Conservation (phyloP, 768 basidiomycete genomes). For the Russula emetica region DNA sequence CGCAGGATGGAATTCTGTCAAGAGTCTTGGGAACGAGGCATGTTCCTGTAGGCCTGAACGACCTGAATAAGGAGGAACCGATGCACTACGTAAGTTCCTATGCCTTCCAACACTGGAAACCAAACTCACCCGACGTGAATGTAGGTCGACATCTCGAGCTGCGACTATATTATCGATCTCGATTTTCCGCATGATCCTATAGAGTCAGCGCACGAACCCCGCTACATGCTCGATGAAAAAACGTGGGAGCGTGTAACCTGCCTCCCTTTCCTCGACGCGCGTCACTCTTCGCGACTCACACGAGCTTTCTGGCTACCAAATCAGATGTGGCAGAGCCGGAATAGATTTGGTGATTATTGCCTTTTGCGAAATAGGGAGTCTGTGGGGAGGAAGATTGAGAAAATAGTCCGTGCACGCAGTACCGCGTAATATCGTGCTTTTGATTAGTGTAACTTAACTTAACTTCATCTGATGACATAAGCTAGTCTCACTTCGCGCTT, state of each 20-base stretch:
- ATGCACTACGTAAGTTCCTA: slow-evolving; percentile 67
- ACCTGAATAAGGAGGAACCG: slow-evolving; percentile 74
- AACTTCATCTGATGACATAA: slow-evolving; percentile 19
- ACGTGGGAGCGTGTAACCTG: slow-evolving; percentile 85
- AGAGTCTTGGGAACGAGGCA: slow-evolving; percentile 57
- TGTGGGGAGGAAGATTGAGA: slow-evolving; percentile 32
- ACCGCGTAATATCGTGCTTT: neutral
- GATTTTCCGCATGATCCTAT: slow-evolving; percentile 73
- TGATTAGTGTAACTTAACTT: neutral
- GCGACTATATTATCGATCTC: slow-evolving; percentile 88
- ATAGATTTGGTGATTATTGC: slow-evolving; percentile 89
- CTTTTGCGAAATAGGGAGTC: slow-evolving; percentile 61
- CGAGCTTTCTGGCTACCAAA: slow-evolving; percentile 81
- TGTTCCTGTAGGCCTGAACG: slow-evolving; percentile 71
- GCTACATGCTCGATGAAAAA: slow-evolving; percentile 59
- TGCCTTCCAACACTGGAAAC: neutral
- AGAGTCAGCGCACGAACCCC: slow-evolving; percentile 62
- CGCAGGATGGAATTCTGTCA: slow-evolving; percentile 43
- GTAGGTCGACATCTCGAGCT: slow-evolving; percentile 66
- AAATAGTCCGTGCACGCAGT: slow-evolving; percentile 1
- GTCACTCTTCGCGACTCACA: slow-evolving; percentile 65
- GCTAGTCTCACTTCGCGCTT: neutral
- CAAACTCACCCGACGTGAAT: slow-evolving; percentile 3
- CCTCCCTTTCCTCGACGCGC: slow-evolving; percentile 76
- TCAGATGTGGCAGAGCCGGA: slow-evolving; percentile 57